Base-by-base conservation (phyloP, 1,139 yeast genomes). In the Candida sp. region DNA sequence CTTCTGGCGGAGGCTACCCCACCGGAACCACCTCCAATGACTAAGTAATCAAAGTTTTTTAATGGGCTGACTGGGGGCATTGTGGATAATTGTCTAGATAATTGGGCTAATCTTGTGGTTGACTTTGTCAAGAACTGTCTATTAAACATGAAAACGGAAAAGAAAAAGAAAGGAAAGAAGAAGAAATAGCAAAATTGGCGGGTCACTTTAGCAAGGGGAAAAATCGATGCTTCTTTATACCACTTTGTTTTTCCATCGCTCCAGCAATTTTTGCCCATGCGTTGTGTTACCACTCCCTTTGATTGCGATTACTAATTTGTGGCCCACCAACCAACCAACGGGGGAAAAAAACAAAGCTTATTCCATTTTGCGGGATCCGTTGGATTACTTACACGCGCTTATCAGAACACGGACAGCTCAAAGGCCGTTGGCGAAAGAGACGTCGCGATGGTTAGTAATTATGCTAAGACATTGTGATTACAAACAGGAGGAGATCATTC, bases 11-110 rank as follows among this genome's bases (percentile, higher is more conserved):
- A 88, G 22, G 99, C 98, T 45, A 94, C 98, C 59, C 99, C 99
- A 48, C 98, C 99, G 39, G 98, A 91, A n/a, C 99, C 99, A 55
- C 99, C 99, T 46, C 99, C 99, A 61, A 94, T 94, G 54, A 94
- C 99, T 51, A 94, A 78, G 67, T 90, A 94, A 63, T 93, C 92
- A 77, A 86, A 94, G 66, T 90, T 94, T 47, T 79, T 80, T 28
- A 62, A 50, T 9, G 66, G 52, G 27, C 38, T 42, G 17, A 47
- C 65, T 40, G 87, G 85, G 40, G 87, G 84, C 88, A 84, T 53
- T 34, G 51, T 46, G 9, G 50, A 31, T 47, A 53, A 47, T 22
- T 53, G 56, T 43, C 47, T 54, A 47, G 47, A 59, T 47, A 73
- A 61, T 54, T 72, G 77, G 58, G 72, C 62, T 47, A 60, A 55